phyloP scores from a whole-genome alignment of 1,139 yeast species.

The Meyerozyma athensensis region DNA sequence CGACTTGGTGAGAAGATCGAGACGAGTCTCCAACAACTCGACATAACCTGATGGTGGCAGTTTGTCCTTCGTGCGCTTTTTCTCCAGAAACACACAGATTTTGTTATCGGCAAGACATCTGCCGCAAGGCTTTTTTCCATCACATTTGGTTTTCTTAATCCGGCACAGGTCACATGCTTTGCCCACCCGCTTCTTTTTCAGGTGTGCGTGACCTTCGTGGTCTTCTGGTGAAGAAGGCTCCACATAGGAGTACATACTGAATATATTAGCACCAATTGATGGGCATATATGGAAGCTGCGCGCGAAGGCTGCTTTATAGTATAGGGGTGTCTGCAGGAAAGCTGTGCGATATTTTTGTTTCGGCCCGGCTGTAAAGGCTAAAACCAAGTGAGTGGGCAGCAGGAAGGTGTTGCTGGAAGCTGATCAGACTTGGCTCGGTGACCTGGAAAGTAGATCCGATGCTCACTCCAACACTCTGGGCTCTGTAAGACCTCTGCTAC shows the following conservation, averaged over 20 bases:
- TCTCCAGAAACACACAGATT: constrained; percentile 69
- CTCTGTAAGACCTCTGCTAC: no score
- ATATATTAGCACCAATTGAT: no score
- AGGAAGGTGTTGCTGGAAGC: no score
- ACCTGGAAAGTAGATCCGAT: no score
- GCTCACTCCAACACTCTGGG: no score
- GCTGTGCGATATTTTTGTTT: not conserved
- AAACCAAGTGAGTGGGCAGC: no score
- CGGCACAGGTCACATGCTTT: constrained; percentile 82
- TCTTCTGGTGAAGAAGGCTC: constrained; percentile 1
- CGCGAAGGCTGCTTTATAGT: not conserved
- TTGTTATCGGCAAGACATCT: constrained; percentile 67
- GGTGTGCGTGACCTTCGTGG: constrained; percentile 6
- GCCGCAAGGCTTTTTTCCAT: constrained; percentile 72
- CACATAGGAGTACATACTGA: not conserved
- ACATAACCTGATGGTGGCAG: constrained; percentile 63
- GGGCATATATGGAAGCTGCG: not conserved
- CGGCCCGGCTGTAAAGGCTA: not conserved
- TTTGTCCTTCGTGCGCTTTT: constrained; percentile 58
- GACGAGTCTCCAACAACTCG: constrained; percentile 64
- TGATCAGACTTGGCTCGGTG: no score
- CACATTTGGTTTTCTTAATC: constrained; percentile 70
- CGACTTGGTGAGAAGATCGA: constrained; percentile 56
- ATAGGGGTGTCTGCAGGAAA: not conserved
- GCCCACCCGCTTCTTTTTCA: constrained; percentile 65